phyloP scores from a whole-genome alignment of 2,329 filamentous ascomycete genomes.

The Claviceps paspali region DNA sequence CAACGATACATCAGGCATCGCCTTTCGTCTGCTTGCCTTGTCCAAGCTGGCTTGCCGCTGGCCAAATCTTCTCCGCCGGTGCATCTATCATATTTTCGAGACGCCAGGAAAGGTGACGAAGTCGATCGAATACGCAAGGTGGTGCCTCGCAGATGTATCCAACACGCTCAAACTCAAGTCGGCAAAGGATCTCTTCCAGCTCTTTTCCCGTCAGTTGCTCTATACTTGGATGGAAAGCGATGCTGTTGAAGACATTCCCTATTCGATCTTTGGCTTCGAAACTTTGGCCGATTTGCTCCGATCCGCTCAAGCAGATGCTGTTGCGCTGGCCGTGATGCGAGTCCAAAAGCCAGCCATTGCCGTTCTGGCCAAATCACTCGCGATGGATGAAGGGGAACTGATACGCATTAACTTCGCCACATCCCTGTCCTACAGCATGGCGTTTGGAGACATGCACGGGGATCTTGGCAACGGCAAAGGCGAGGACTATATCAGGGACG shows the following conservation, averaged over 20 bases:
- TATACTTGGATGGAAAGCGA: slow-evolving; percentile 75
- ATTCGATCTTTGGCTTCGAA: slow-evolving; percentile 65
- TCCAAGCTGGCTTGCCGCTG: slow-evolving; percentile 65
- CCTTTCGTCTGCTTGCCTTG: slow-evolving; percentile 63
- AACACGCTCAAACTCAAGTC: slow-evolving; percentile 46
- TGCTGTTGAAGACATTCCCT: slow-evolving; percentile 59
- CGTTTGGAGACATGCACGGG: slow-evolving; percentile 29
- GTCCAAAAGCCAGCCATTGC: slow-evolving; percentile 48
- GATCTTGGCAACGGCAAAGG: slow-evolving; percentile 32
- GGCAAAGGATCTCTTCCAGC: slow-evolving; percentile 55
- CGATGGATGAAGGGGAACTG: slow-evolving; percentile 37
- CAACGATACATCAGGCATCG: slow-evolving; percentile 66
- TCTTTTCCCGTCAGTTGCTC: slow-evolving; percentile 79
- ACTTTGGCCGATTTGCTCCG: slow-evolving; percentile 52
- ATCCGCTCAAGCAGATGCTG: slow-evolving; percentile 60
- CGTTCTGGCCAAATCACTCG: slow-evolving; percentile 44
- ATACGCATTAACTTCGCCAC: slow-evolving; percentile 59
- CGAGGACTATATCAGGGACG: slow-evolving; percentile 51
- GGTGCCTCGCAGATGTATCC: slow-evolving; percentile 55
- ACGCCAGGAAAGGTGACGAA: slow-evolving; percentile 57
- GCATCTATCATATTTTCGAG: slow-evolving; percentile 90
- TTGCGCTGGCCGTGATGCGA: slow-evolving; percentile 71
- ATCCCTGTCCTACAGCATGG: slow-evolving; percentile 69
- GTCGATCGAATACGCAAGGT: slow-evolving; percentile 54
- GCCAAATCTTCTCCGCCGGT: slow-evolving; percentile 72